Conservation (phyloP, 192 early-diverging fungal genomes). For the Mortierella claussenii region DNA sequence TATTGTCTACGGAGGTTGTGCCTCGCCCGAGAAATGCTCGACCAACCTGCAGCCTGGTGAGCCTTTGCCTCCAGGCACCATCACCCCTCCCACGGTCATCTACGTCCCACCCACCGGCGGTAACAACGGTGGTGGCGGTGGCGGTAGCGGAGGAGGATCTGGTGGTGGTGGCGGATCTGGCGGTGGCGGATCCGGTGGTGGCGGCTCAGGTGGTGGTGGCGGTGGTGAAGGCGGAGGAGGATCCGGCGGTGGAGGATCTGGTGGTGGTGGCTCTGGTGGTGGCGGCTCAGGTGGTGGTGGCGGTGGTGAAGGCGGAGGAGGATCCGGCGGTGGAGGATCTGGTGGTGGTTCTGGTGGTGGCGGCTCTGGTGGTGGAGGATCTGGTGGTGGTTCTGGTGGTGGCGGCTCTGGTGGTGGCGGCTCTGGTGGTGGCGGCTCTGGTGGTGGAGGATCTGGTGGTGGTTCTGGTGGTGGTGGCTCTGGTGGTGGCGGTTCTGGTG, state of each 20-base stretch:
- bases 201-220: neutral
- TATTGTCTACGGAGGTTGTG: conserved; percentile 41
- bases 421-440: neutral
- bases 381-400: neutral
- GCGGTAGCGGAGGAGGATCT: conserved; percentile 6
- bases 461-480: neutral
- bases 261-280: conserved; percentile 9
- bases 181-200: neutral
- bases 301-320: conserved; percentile 2
- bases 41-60: conserved; percentile 42
- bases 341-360: conserved; percentile 8
- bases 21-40: conserved; percentile 19
- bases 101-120: conserved; percentile 18
- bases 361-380: conserved; percentile 17
- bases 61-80: conserved; percentile 20
- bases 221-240: neutral
- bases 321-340: conserved; percentile 11
- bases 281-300: neutral
- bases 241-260: conserved; percentile 14
- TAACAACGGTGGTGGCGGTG: conserved; percentile 11
- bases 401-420: neutral
- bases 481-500: neutral
- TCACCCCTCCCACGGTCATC: conserved; percentile 26
- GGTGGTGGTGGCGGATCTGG: neutral
- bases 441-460: neutral